Percentiles rank a stretch among this genome's conserved stretches.
These are phyloP conservation scores for Stylonectria norvegica DNA, from an alignment of 2,329 filamentous ascomycete genomes.

Conservation along the genomic window DNA sequence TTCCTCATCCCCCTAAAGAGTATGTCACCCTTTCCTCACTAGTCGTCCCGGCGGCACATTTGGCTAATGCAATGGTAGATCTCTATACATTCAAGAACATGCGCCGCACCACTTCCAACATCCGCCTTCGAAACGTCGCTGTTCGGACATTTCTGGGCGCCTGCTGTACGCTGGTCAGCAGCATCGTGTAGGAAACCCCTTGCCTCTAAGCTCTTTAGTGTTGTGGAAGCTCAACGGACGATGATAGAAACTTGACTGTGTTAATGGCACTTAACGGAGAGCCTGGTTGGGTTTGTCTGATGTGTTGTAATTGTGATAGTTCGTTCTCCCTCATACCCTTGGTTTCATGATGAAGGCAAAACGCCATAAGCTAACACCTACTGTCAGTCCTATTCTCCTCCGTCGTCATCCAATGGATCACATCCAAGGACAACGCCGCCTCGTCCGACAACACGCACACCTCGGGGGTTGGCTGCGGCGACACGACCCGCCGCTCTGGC, in stretches of 20 bases:
- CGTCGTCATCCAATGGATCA: conserved; percentile 61
- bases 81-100: conserved; percentile 53
- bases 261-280: conserved; percentile 58
- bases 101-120: conserved; percentile 38
- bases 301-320: conserved; percentile 64
- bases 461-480: neutral
- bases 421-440: conserved; percentile 43
- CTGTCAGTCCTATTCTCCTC: conserved; percentile 56
- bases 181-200: conserved; percentile 46
- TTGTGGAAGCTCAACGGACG: conserved; percentile 6
- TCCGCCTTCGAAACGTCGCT: conserved; percentile 49
- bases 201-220: neutral
- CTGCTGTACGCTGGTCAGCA: conserved; percentile 54
- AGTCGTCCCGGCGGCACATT: neutral
- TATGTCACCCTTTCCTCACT: conserved; percentile 29
- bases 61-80: conserved; percentile 32
- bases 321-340: conserved; percentile 21
- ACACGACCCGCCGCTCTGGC: conserved; percentile 1
- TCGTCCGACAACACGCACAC: conserved; percentile 19
- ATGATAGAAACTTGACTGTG: conserved; percentile 53
- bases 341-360: too few relatives aligned
- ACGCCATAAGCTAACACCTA: conserved; percentile 1
- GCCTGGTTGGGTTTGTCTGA: conserved; percentile 62
- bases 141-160: conserved; percentile 59
- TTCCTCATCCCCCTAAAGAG: conserved; percentile 59